Evolutionary conservation across 2,329 filamentous ascomycete genomes (phyloP).

Genomic region (Cercospora sojina): DNA sequence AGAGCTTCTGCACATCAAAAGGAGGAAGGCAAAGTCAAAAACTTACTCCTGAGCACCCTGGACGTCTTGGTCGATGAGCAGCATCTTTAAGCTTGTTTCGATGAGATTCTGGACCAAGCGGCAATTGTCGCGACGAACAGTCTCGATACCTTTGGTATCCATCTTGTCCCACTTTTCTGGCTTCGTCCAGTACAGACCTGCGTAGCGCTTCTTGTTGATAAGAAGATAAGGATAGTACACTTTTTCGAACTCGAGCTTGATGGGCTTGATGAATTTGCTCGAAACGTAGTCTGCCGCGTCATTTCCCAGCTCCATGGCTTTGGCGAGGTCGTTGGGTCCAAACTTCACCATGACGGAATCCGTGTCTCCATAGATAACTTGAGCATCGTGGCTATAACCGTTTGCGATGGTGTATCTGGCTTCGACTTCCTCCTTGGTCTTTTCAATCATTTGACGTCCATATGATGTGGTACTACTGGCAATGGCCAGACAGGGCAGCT

Average conservation of each 20-base stretch:
- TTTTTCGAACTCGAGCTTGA: conserved; percentile 99
- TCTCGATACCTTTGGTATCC: conserved; percentile 99
- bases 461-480: conserved; percentile 97
- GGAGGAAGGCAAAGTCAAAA: neutral
- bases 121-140: conserved; percentile 94
- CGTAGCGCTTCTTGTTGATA: conserved; percentile 99
- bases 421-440: conserved; percentile 94
- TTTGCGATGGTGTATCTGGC: conserved; percentile 86
- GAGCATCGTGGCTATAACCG: conserved; percentile 88
- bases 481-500: conserved; percentile 90
- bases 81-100: conserved; percentile 92
- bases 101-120: conserved; percentile 94
- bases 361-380: conserved; percentile 98
- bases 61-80: conserved; percentile 89
- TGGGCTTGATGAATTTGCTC: conserved; percentile 88
- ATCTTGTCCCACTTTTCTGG: conserved; percentile 97
- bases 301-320: conserved; percentile 92
- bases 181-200: conserved; percentile 95
- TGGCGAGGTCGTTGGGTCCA: conserved; percentile 78
- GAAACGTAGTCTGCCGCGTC: conserved; percentile 89
- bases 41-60: conserved; percentile 89
- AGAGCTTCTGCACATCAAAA: neutral
- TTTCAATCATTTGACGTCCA: conserved; percentile 98
- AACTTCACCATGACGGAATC: conserved; percentile 99
- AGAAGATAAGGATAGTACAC: conserved; percentile 97